Conservation (phyloP, 2,329 filamentous ascomycete species). For the Fragosphaeria purpurea region DNA sequence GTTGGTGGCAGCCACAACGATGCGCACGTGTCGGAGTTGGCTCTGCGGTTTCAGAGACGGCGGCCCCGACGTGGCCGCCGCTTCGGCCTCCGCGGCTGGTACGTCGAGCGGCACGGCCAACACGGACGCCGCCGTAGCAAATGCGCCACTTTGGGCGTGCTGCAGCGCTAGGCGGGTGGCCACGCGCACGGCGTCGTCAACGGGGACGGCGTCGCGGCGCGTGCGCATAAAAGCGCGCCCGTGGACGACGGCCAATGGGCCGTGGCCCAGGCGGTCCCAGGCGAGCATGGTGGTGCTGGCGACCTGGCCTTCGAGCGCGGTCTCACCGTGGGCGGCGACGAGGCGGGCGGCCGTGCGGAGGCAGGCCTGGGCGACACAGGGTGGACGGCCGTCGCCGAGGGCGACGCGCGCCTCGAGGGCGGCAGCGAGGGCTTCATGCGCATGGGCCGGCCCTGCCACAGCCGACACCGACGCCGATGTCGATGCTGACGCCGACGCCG, state of each 20-base stretch:
- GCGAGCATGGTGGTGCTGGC: conserved; percentile 43
- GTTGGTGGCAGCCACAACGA: conserved; percentile 6
- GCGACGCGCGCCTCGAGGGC: conserved; percentile 12
- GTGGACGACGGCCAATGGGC: conserved; percentile 44
- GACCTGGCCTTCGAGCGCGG: conserved; percentile 11
- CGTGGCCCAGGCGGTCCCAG: conserved; percentile 64
- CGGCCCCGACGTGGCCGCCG: not conserved
- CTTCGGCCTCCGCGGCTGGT: no score
- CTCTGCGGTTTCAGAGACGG: conserved; percentile 8
- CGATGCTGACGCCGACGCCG: not conserved
- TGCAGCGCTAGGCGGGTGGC: conserved; percentile 61
- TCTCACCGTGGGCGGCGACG: conserved; percentile 4
- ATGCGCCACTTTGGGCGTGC: conserved; percentile 57
- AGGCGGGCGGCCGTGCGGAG: conserved; percentile 7
- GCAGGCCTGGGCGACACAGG: conserved; percentile 5
- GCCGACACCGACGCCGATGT: not conserved
- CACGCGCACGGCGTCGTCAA: conserved; percentile 72
- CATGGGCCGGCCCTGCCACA: not conserved
- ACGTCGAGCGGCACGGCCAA: conserved; percentile 24
- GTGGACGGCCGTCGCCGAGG: conserved; percentile 9
- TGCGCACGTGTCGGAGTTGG: conserved; percentile 7
- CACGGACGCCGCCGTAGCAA: conserved; percentile 55
- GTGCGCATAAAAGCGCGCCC: conserved; percentile 69
- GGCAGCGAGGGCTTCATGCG: conserved; percentile 8
- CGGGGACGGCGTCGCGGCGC: conserved; percentile 45